phyloP scores from a whole-genome alignment of 192 early-diverging fungal species.

The Coemansia sp. region DNA sequence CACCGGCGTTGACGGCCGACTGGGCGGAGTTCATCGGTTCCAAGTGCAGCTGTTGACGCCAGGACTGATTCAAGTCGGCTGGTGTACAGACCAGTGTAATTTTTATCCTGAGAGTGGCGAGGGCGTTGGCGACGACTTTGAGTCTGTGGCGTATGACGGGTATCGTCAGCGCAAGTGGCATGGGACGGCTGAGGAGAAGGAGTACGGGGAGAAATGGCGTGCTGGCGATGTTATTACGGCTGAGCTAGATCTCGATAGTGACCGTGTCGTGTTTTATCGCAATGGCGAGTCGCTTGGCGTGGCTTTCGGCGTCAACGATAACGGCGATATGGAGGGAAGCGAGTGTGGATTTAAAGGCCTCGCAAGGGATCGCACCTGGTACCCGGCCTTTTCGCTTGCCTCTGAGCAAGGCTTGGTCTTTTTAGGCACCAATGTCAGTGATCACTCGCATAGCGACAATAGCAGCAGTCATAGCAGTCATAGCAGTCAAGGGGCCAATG shows the following conservation, averaged over 20 bases:
- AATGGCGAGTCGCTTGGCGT: slow-evolving; percentile 41
- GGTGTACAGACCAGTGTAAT: slow-evolving; percentile 43
- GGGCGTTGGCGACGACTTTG: slow-evolving; percentile 50
- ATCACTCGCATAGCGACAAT: slow-evolving; percentile 9
- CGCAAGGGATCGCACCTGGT: slow-evolving; percentile 41
- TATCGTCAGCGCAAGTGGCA: slow-evolving; percentile 41
- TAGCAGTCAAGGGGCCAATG: not conserved
- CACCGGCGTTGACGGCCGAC: slow-evolving; percentile 32
- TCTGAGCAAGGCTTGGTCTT: slow-evolving; percentile 47
- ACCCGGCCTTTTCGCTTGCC: slow-evolving; percentile 46
- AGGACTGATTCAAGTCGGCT: slow-evolving; percentile 45
- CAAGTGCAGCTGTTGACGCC: slow-evolving; percentile 36
- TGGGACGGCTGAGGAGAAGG: slow-evolving; percentile 28
- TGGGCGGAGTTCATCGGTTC: slow-evolving; percentile 46
- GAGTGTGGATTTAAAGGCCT: slow-evolving; percentile 28
- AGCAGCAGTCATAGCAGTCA: not conserved
- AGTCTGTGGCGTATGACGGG: slow-evolving; percentile 48
- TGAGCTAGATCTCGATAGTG: slow-evolving; percentile 46
- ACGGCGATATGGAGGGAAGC: slow-evolving; percentile 23
- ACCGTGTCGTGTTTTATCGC: slow-evolving; percentile 36
- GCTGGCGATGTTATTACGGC: slow-evolving; percentile 35
- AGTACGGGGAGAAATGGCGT: slow-evolving; percentile 45
- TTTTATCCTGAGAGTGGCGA: slow-evolving; percentile 50
- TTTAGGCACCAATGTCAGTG: slow-evolving; percentile 21
- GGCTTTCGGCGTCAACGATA: slow-evolving; percentile 36